Evolutionary conservation across 441 rosid genomes (phyloP), one percentile per base, ranked within the genome.

Genomic region (Erodium moschatum): DNA sequence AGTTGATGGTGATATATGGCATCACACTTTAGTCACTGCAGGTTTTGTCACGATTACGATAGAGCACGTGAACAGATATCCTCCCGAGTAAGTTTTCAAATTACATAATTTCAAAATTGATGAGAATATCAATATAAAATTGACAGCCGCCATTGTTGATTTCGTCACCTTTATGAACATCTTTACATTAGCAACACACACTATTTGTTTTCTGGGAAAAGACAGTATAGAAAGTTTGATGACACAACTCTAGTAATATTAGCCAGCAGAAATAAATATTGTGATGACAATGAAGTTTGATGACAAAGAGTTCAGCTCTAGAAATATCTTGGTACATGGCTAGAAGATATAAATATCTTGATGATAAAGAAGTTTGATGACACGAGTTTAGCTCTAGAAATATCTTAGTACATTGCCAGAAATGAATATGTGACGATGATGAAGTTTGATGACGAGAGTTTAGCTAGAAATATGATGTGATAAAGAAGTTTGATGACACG

Each of bases 201-300:
- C 27, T 56, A 12, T 46, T 46, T 46, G 15, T 19, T 19, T 58
- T 21, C 64, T 6, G 12, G 29, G 4, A 58, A 19, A 20, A 19
- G 12, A 20, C 31, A 9, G 13, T 21, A 19, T 19, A 19, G 29
- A 20, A 58, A 58, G 13, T 20, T 19, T 58, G 64, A 58, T 9
- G 64, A 58, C 64, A 20, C 21, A 58, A 12, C 64, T 58, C 64
- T 58, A 58, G 64, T 20, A 58, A 20, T 12, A 8, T 58, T 19
- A 52, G 60, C 20, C 19, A n/a, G 19, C 5, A 52, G 11, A n/a
- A n/a, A 52, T 15, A 4, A 56, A 18, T 56, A 29, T 29, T 29
- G 31, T 29, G 2, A 29, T 29, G 31, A 29, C 31, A 29, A 29
- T 29, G 46, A 40, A 40, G 11, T 40, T 40, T 40, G 46, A 40